Percentiles rank a stretch among this genome's conserved stretches.
Conservation (phyloP, 2,329 filamentous ascomycete genomes). For the Arachnopeziza araneosa region DNA sequence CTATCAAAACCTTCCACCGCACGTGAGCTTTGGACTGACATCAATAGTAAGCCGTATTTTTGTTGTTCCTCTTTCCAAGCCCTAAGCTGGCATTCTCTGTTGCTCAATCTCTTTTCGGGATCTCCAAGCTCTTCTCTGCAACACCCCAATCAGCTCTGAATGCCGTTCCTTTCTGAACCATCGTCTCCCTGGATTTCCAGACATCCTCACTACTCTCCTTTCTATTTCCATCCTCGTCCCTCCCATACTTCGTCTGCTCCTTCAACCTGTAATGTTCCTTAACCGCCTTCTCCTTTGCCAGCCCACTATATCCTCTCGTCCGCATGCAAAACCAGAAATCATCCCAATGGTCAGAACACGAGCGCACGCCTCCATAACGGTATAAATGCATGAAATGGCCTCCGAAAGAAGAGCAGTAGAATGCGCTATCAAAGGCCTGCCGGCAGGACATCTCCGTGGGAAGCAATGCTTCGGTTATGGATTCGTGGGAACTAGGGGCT, state of each 20-base stretch:
- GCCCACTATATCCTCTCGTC: conserved; percentile 56
- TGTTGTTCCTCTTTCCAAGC: too few relatives aligned
- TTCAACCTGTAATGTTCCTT: conserved; percentile 33
- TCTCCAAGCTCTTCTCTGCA: conserved; percentile 34
- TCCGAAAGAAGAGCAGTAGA: conserved; percentile 87
- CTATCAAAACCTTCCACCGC: too few relatives aligned
- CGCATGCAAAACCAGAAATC: conserved; percentile 99
- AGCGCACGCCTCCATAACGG: conserved; percentile 70
- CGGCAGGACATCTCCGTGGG: conserved; percentile 84
- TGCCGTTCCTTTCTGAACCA: conserved; percentile 42
- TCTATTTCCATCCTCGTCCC: conserved; percentile 59
- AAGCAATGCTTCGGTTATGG: conserved; percentile 63
- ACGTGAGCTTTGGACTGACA: too few relatives aligned
- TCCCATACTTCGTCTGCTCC: conserved; percentile 55
- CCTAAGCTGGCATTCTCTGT: conserved; percentile 8
- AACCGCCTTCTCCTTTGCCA: conserved; percentile 47
- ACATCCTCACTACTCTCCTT: conserved; percentile 82
- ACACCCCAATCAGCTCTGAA: conserved; percentile 17
- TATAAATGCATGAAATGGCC: conserved; percentile 92
- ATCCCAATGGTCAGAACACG: conserved; percentile 80
- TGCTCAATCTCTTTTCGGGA: conserved; percentile 33
- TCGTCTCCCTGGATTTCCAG: conserved; percentile 69
- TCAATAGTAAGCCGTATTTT: too few relatives aligned
- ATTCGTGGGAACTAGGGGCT: conserved; percentile 17
- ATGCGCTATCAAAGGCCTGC: conserved; percentile 84